Conservation (phyloP, 2,329 filamentous ascomycete genomes). For the Thielaviopsis euricoi region DNA sequence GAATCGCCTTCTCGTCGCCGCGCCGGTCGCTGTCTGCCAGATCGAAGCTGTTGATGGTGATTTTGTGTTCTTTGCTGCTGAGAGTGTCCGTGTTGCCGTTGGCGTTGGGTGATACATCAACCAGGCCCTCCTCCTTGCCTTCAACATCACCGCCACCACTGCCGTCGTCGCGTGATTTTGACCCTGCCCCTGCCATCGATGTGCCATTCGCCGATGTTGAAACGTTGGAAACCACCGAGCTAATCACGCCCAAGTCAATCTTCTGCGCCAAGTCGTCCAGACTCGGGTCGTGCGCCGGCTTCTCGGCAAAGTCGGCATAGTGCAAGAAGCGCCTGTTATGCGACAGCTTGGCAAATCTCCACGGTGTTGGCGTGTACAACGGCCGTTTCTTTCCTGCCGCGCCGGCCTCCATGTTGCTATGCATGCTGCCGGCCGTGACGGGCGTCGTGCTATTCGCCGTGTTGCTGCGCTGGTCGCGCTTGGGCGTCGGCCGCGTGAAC, state of each 20-base stretch:
- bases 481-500: conserved; percentile 46
- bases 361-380: conserved; percentile 37
- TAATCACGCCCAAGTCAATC: conserved; percentile 74
- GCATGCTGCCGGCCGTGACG: conserved; percentile 4
- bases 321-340: conserved; percentile 84
- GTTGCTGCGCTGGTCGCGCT: conserved; percentile 27
- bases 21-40: conserved; percentile 22
- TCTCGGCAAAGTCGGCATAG: conserved; percentile 66
- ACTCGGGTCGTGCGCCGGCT: conserved; percentile 46
- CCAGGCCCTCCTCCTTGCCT: conserved; percentile 22
- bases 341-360: conserved; percentile 76
- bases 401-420: conserved; percentile 10
- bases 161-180: too few species aligned
- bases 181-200: too few species aligned
- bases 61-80: conserved; percentile 50
- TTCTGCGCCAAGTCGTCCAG: conserved; percentile 63
- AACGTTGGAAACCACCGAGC: conserved; percentile 87
- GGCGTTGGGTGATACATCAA: background rate
- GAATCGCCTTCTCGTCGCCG: conserved; percentile 51
- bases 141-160: conserved; percentile 26
- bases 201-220: conserved; percentile 35
- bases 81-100: background rate
- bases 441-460: conserved; percentile 19
- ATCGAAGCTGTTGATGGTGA: conserved; percentile 70
- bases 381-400: conserved; percentile 20